Evolutionary conservation across 805 yeast species (phyloP).

Genomic region (Brettanomyces nanus): DNA sequence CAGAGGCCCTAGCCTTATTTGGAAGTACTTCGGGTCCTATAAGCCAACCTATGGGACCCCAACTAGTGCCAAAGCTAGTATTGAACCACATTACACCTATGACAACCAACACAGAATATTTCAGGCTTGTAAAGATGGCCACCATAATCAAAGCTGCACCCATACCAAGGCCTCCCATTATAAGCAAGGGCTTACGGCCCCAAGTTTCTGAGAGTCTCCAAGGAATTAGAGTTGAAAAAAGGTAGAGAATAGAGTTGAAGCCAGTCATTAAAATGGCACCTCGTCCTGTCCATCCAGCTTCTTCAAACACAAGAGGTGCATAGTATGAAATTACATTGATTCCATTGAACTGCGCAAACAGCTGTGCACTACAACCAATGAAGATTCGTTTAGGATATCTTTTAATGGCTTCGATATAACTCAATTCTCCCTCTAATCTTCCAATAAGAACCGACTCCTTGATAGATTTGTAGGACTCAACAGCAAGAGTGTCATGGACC

Average conservation of each 20-base stretch:
- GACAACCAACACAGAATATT: conserved; percentile 40
- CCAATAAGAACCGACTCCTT: conserved; percentile 73
- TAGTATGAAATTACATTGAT: conserved; percentile 88
- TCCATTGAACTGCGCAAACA: conserved; percentile 91
- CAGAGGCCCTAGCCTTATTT: conserved; percentile 74
- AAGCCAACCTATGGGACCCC: conserved; percentile 95
- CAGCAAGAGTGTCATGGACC: conserved; percentile 59
- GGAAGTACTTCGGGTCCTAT: conserved; percentile 79
- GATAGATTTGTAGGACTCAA: conserved; percentile 67
- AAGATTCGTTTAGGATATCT: conserved; percentile 70
- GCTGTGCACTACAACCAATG: conserved; percentile 84
- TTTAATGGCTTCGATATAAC: conserved; percentile 67
- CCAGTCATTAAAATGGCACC: conserved; percentile 90
- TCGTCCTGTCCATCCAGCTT: conserved; percentile 91
- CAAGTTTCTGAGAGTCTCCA: conserved; percentile 86
- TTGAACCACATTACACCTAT: conserved; percentile 70
- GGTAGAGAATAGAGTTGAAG: conserved; percentile 51
- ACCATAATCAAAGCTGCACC: conserved; percentile 59
- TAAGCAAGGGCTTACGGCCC: conserved; percentile 83
- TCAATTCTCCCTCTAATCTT: conserved; percentile 72
- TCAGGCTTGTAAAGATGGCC: conserved; percentile 61
- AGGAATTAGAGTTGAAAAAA: conserved; percentile 67
- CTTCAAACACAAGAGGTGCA: conserved; percentile 90
- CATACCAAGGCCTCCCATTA: conserved; percentile 77
- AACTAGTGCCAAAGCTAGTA: conserved; percentile 79